Evolutionary conservation across 441 rosid genomes (phyloP), one percentile per base, ranked within the genome.

Genomic region (Euphorbia celastroides): DNA sequence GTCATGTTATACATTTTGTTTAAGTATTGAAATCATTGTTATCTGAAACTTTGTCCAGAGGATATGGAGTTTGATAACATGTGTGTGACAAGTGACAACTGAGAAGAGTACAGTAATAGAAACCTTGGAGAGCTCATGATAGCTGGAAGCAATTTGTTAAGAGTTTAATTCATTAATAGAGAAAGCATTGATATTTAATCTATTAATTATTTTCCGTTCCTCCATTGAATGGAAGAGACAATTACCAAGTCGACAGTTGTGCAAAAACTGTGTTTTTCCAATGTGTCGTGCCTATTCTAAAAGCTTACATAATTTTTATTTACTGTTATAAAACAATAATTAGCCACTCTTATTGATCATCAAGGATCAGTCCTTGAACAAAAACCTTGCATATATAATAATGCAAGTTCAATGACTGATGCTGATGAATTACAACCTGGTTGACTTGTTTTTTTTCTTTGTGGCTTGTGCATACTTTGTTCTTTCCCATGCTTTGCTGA

Each of bases 401-500:
- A 16, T 30, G 22, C 59, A 46, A 22, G 2, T 59, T 19, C 59
- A 59, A 23, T 46, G 17, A 38, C 28, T 36, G 38, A 38, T 4
- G 8, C 25, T 1, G 19, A 48, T 48, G 54, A 17, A 5, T 58
- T 25, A 14, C 34, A 22, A 17, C 23, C 36, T 60, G 60, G 16
- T 30, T 46, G 14, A 34, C 48, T 68, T 28, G 48, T 0, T 44
- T 22, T 22, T 14, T 13, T 25, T 13, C 48, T 30, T 32, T 58
- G n/a, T n/a, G n/a, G n/a, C n/a, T 54, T 59, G 13, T 57, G 7
- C 60, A 32, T 54, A 10, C 41, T 14, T 19, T 57, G 1, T 41
- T 34, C 26, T 13, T 30, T 25, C 58, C 44, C 65, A 25, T 31
- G 1, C 44, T 69, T 62, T 61, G n/a, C 63, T 58, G 9, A 31